Evolutionary conservation across 1,284 basidiomycete species (phyloP).

Genomic region (Bondarzewia mesenterica): DNA sequence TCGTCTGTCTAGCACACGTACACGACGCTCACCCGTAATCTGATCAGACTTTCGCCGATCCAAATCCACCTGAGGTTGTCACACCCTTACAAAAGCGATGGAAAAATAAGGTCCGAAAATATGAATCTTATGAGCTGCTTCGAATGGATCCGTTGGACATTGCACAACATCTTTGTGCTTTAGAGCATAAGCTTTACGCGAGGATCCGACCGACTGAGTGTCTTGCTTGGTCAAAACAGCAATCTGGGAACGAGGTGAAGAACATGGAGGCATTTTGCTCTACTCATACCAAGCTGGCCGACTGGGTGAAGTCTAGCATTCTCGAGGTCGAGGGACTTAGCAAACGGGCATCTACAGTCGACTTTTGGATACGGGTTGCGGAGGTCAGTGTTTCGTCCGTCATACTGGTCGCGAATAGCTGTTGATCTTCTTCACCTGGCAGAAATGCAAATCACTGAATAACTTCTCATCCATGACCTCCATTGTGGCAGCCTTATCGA

Average conservation of each 20-base stretch:
- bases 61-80: conserved; percentile 2
- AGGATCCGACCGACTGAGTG: conserved; percentile 57
- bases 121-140: conserved; percentile 42
- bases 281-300: conserved; percentile 51
- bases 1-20: not conserved
- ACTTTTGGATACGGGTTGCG: conserved; percentile 70
- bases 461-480: conserved; percentile 66
- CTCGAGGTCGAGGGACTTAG: conserved; percentile 40
- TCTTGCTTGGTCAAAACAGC: conserved; percentile 40
- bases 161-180: conserved; percentile 56
- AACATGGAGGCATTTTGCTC: conserved; percentile 49
- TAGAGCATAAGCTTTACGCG: conserved; percentile 49
- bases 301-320: conserved; percentile 60
- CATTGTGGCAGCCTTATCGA: conserved; percentile 55
- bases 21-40: not conserved
- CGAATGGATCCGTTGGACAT: conserved; percentile 45
- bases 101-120: conserved; percentile 30
- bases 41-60: conserved; percentile 13
- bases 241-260: conserved; percentile 28
- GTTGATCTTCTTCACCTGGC: conserved; percentile 3
- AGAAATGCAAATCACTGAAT: conserved; percentile 61
- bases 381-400: conserved; percentile 42
- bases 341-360: conserved; percentile 51
- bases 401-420: not conserved
- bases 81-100: conserved; percentile 24